These are phyloP conservation scores for Cantharellus cinnabarinus DNA, from an alignment of 768 basidiomycete genomes.

Conservation along the genomic window DNA sequence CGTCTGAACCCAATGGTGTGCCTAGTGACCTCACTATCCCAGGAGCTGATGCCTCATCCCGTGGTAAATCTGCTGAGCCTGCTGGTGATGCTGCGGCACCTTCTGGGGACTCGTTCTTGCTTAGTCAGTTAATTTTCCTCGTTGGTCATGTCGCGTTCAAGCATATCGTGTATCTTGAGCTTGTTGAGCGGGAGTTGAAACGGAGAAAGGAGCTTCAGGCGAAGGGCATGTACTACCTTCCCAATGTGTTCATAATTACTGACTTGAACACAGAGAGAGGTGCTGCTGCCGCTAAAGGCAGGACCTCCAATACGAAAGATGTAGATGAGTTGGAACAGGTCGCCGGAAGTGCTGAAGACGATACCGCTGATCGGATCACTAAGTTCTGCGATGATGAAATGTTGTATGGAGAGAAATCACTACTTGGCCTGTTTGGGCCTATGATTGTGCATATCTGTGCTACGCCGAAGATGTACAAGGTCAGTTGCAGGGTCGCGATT, in stretches of 20 bases:
- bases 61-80: constrained; percentile 9
- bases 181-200: constrained; percentile 93
- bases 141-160: constrained; percentile 96
- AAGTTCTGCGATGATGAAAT: constrained; percentile 71
- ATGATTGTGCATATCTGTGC: constrained; percentile 81
- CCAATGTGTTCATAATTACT: not conserved
- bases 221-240: constrained; percentile 31
- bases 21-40: not conserved
- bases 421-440: constrained; percentile 73
- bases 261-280: constrained; percentile 28
- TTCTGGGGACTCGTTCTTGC: constrained; percentile 57
- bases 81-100: constrained; percentile 9
- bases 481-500: constrained; percentile 15
- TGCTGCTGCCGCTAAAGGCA: constrained; percentile 17
- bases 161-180: constrained; percentile 88
- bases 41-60: not conserved
- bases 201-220: constrained; percentile 81
- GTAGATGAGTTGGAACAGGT: constrained; percentile 91
- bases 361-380: constrained; percentile 84
- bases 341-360: constrained; percentile 92
- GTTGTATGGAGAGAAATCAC: constrained; percentile 59
- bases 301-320: constrained; percentile 23
- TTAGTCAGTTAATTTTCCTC: constrained; percentile 85
- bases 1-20: not conserved
- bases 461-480: constrained; percentile 81